phyloP scores from a whole-genome alignment of 768 basidiomycete species.

The Saitozyma sp. region DNA sequence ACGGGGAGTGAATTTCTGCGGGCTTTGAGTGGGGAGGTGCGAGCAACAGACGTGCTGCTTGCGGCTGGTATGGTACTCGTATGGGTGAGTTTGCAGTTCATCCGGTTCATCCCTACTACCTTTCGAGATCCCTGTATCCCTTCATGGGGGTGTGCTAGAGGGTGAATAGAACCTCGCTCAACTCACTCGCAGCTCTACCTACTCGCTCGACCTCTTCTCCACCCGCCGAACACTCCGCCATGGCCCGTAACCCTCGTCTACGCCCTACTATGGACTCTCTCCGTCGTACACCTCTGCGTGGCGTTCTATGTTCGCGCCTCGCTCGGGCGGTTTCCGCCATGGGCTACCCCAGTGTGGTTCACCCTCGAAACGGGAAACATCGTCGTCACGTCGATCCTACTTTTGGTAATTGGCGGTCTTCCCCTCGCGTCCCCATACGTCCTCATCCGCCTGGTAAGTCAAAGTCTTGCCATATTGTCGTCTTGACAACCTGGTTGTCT shows the following conservation, averaged over 20 bases:
- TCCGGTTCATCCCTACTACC: not conserved
- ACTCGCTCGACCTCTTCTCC: slow-evolving; percentile 23
- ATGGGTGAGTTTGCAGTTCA: slow-evolving; percentile 37
- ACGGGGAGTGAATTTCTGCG: slow-evolving; percentile 23
- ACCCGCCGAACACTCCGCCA: slow-evolving; percentile 37
- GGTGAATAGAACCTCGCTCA: not conserved
- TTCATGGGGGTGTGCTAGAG: not conserved
- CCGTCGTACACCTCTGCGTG: slow-evolving; percentile 26
- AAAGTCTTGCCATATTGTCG: too few relatives aligned
- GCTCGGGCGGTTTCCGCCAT: slow-evolving; percentile 19
- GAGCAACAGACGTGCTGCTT: slow-evolving; percentile 24
- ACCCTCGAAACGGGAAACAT: slow-evolving; percentile 25
- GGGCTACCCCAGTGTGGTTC: slow-evolving; percentile 26
- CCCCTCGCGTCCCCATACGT: slow-evolving; percentile 32
- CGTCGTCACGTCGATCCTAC: slow-evolving; percentile 14
- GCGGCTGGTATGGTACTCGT: slow-evolving; percentile 35
- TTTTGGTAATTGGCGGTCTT: slow-evolving; percentile 27
- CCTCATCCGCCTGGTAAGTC: slow-evolving; percentile 34
- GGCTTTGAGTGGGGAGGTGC: slow-evolving; percentile 9
- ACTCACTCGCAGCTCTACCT: slow-evolving; percentile 25
- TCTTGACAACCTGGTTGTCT: not conserved
- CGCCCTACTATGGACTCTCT: slow-evolving; percentile 21
- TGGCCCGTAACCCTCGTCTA: slow-evolving; percentile 31
- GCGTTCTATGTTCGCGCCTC: slow-evolving; percentile 24
- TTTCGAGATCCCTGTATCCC: not conserved